A percentile compares a stretch with the other conserved stretches of the same genome.
Conservation (phyloP, 352 stramenopile species). For the Blastocystis sp. region DNA sequence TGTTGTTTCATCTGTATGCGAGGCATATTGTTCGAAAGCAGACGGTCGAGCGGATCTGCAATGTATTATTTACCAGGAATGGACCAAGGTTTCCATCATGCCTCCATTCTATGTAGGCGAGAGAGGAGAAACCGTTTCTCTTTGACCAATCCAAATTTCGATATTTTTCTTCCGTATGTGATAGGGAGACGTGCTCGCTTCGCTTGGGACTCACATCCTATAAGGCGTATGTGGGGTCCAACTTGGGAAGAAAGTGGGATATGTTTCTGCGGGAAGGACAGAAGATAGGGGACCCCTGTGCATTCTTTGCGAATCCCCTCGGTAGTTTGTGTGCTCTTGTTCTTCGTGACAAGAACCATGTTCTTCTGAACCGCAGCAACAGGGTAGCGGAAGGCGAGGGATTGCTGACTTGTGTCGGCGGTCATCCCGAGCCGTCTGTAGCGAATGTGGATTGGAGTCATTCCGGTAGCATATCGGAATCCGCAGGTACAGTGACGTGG, state of each 20-base stretch:
- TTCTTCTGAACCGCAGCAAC: constrained; percentile 50
- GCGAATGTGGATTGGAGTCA: not conserved
- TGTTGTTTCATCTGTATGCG: not conserved
- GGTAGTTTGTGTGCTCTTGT: constrained; percentile 10
- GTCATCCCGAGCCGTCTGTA: constrained; percentile 46
- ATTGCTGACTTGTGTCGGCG: not conserved
- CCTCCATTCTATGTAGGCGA: not conserved
- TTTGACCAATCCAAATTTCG: constrained; percentile 56
- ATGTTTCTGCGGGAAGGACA: not conserved
- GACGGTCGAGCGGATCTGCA: not conserved
- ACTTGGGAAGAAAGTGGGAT: constrained; percentile 13
- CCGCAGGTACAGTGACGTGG: not conserved
- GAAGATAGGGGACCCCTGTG: constrained; percentile 8
- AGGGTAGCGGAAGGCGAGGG: constrained; percentile 14
- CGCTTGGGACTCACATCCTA: constrained; percentile 21
- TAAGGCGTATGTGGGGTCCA: constrained; percentile 50
- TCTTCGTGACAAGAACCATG: not conserved
- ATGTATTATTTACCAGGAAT: not conserved
- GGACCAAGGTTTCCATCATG: not conserved
- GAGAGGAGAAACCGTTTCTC: constrained; percentile 30
- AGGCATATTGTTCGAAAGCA: constrained; percentile 10
- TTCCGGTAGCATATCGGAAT: not conserved
- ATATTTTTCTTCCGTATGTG: not conserved
- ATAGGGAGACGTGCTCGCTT: not conserved
- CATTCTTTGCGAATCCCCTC: constrained; percentile 24